These are phyloP conservation scores for Hymenotorrendiella dingleyae DNA, from an alignment of 2,329 filamentous ascomycete genomes.

Conservation along the genomic window DNA sequence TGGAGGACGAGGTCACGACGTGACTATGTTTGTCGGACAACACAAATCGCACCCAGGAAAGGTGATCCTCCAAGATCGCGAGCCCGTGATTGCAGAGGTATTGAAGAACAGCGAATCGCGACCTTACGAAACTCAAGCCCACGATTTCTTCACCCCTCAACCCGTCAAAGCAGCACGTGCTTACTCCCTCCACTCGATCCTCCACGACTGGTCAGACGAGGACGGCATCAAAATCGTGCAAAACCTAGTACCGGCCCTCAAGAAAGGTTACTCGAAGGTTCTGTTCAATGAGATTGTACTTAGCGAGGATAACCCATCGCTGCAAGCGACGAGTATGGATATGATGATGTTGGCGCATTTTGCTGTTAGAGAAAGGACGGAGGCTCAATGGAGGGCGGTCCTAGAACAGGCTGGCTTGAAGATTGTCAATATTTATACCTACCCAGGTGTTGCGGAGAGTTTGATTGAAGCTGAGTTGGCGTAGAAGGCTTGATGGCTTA, in stretches of 20 bases:
- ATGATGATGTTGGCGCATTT: constrained; percentile 31
- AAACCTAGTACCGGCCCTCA: constrained; percentile 24
- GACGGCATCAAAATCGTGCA: constrained; percentile 5
- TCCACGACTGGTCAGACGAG: constrained; percentile 30
- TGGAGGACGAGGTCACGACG: constrained; percentile 11
- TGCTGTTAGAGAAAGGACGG: constrained; percentile 12
- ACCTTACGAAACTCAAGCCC: not conserved
- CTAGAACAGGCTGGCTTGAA: constrained; percentile 6
- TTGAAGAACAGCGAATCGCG: constrained; percentile 9
- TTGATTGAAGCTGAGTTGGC: constrained; percentile 6
- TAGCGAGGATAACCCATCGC: constrained; percentile 26
- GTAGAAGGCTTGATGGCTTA: not conserved
- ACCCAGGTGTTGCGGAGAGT: not conserved
- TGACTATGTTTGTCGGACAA: constrained; percentile 4
- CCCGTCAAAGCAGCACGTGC: constrained; percentile 31
- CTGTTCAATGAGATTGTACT: constrained; percentile 33
- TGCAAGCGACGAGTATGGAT: constrained; percentile 31
- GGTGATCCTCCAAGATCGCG: constrained; percentile 14
- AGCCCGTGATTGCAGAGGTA: constrained; percentile 7
- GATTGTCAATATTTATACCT: constrained; percentile 3
- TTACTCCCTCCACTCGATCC: constrained; percentile 25
- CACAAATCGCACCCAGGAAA: not conserved
- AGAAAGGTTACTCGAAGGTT: constrained; percentile 20
- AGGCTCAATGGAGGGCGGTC: constrained; percentile 5
- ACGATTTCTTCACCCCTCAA: constrained; percentile 33